A percentile compares a stretch with the other conserved stretches of the same genome.
These are phyloP conservation scores for Pseudogymnoascus sp. DNA, from an alignment of 2,329 filamentous ascomycete species.

Conservation along the genomic window DNA sequence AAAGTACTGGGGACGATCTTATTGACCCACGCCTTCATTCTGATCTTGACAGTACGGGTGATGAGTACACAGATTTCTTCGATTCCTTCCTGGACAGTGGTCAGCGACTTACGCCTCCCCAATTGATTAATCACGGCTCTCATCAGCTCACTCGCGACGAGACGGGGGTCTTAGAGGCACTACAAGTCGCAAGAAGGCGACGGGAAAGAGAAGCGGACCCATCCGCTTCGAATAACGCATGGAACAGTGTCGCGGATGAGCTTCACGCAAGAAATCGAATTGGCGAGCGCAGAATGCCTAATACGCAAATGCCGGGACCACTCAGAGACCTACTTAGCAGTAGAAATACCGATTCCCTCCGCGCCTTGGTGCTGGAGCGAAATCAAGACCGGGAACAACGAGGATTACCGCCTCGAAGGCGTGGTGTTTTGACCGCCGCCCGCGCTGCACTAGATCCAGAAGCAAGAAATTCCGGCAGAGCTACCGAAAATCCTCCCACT, in stretches of 20 bases:
- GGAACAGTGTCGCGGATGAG: constrained; percentile 13
- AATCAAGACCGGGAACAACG: constrained; percentile 28
- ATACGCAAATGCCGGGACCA: constrained; percentile 21
- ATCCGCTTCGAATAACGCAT: constrained; percentile 10
- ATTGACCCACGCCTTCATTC: constrained; percentile 24
- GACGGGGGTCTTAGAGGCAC: constrained; percentile 48
- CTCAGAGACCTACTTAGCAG: constrained; percentile 28
- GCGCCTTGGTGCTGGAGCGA: constrained; percentile 29
- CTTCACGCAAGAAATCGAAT: constrained; percentile 15
- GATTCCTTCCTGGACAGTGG: background rate
- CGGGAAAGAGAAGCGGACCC: constrained; percentile 27
- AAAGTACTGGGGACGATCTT: constrained; percentile 18
- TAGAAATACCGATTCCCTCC: constrained; percentile 24
- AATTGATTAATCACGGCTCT: background rate
- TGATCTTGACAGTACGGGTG: background rate
- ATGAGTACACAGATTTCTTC: constrained; percentile 1
- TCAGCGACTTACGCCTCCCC: background rate
- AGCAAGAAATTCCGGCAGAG: constrained; percentile 21
- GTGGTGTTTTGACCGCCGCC: constrained; percentile 19
- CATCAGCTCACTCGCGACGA: constrained; percentile 43
- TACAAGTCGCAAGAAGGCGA: constrained; percentile 45
- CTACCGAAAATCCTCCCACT: constrained; percentile 10
- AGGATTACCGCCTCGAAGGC: constrained; percentile 21
- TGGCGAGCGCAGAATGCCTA: constrained; percentile 20
- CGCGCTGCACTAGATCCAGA: constrained; percentile 10